A percentile compares a stretch with the other conserved stretches of the same genome.
Evolutionary conservation across 2,329 filamentous ascomycete genomes (phyloP).

Genomic region (Fusarium nanum): DNA sequence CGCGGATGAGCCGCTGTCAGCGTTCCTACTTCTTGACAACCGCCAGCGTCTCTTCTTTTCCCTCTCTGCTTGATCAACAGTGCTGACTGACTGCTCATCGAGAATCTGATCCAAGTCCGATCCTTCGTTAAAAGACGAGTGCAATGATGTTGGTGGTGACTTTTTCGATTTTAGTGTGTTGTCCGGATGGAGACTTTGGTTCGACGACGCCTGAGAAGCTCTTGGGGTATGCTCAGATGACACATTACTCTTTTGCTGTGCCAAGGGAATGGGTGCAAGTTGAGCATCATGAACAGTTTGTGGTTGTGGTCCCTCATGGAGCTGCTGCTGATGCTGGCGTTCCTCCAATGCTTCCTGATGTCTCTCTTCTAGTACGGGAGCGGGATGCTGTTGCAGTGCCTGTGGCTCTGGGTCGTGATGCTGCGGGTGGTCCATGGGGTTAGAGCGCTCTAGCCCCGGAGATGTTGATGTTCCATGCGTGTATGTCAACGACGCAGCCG

Average conservation of each 20-base stretch:
- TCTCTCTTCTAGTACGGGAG: constrained; percentile 38
- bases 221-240: constrained; percentile 61
- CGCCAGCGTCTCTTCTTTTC: constrained; percentile 79
- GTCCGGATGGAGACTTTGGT: constrained; percentile 57
- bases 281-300: constrained; percentile 38
- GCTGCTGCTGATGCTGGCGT: constrained; percentile 24
- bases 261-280: constrained; percentile 24
- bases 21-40: constrained; percentile 72
- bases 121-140: constrained; percentile 82
- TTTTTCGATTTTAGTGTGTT: constrained; percentile 70
- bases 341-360: constrained; percentile 35
- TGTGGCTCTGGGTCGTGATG: constrained; percentile 37
- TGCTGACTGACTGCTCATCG: constrained; percentile 64
- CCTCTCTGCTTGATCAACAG: constrained; percentile 65
- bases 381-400: constrained; percentile 31
- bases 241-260: constrained; percentile 46
- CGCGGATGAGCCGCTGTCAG: constrained; percentile 62
- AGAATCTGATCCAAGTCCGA: constrained; percentile 79
- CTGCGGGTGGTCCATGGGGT: constrained; percentile 58
- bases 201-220: constrained; percentile 59
- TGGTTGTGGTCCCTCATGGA: constrained; percentile 11
- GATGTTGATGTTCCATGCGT: constrained; percentile 58
- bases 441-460: constrained; percentile 58
- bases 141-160: constrained; percentile 81
- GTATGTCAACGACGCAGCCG: constrained; percentile 76